Evolutionary conservation across 768 basidiomycete species (phyloP), one percentile per base, ranked within the genome.

Genomic region (Termitomyces heimii): DNA sequence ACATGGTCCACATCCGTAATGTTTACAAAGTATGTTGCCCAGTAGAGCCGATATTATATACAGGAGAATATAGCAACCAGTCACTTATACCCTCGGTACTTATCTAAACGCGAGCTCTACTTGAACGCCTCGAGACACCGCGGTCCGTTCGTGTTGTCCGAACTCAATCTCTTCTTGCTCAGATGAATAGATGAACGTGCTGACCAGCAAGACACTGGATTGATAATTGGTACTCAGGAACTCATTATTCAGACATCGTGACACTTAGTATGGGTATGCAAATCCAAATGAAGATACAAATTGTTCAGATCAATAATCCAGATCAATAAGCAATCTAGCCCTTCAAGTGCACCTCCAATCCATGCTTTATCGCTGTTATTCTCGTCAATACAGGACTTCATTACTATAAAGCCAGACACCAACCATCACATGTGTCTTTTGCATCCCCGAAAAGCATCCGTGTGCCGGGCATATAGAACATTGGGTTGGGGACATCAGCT

Each of bases 401-500:
- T 18, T n/a, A 20, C 20, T 4, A 28, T 22, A 34, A 20, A 39
- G 4, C 16, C 28, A 39, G 22, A 13, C 24, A 43, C 75, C 62
- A 58, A 88, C 89, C 92, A 70, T 94, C 93, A 63, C 92, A 94
- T 31, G 88, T 89, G 65, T 90, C 88, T 67, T 92, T 93, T 34
- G 93, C 93, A 69, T 94, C 93, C 44, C 93, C 92, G 63, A 94
- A 94, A 60, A 94, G 65, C 93, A 94, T 94, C 74, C 86, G 89
- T 24, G 92, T 89, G 45, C 87, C 86, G 22, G 86, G 82, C 87
- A 92, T 91, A 71, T 89, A 94, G 78, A 94, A 94, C 87, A 94
- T 89, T 20, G 92, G 92, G 68, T 94, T 94, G 12, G 90, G 92
- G 10, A 94, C 92, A 67, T 94, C 92, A 53, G 93, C 92, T 89